Conservation (phyloP, 768 basidiomycete species). For the Pleurotus platypus region DNA sequence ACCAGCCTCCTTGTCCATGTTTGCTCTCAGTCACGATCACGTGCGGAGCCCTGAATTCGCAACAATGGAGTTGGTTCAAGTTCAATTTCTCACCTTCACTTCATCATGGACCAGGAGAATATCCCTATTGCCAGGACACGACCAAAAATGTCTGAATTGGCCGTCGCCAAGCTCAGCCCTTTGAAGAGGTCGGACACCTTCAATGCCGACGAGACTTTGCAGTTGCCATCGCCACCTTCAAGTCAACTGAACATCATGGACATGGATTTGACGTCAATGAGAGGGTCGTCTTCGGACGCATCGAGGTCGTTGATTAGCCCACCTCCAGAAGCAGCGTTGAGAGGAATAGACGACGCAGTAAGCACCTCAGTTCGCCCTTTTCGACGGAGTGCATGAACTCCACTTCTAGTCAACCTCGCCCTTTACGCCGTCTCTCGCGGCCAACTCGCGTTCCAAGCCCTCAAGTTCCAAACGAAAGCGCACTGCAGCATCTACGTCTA, state of each 20-base stretch:
- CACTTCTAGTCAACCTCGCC: slow-evolving; percentile 13
- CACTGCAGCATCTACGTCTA: slow-evolving; percentile 17
- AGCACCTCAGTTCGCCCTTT: slow-evolving; percentile 13
- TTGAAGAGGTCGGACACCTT: slow-evolving; percentile 1
- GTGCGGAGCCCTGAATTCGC: background rate
- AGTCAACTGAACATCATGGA: slow-evolving; percentile 2
- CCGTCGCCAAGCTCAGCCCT: background rate
- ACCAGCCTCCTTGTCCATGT: no score
- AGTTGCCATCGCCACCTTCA: slow-evolving; percentile 2
- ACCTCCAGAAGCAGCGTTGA: slow-evolving; percentile 55
- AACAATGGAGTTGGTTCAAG: background rate
- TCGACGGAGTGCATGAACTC: slow-evolving; percentile 10
- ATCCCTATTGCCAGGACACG: background rate
- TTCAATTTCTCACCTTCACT: background rate
- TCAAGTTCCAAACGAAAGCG: slow-evolving; percentile 37
- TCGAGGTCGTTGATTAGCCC: slow-evolving; percentile 48
- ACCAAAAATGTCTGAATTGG: background rate
- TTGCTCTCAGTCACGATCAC: background rate
- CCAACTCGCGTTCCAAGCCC: slow-evolving; percentile 13
- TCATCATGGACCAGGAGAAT: slow-evolving; percentile 7
- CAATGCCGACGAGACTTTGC: slow-evolving; percentile 1
- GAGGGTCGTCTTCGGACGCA: slow-evolving; percentile 11
- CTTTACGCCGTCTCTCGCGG: slow-evolving; percentile 20
- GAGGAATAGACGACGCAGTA: slow-evolving; percentile 13
- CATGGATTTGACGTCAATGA: slow-evolving; percentile 4